Conservation (phyloP, 2,329 filamentous ascomycete genomes). For the Aspergillus aculeatinus region DNA sequence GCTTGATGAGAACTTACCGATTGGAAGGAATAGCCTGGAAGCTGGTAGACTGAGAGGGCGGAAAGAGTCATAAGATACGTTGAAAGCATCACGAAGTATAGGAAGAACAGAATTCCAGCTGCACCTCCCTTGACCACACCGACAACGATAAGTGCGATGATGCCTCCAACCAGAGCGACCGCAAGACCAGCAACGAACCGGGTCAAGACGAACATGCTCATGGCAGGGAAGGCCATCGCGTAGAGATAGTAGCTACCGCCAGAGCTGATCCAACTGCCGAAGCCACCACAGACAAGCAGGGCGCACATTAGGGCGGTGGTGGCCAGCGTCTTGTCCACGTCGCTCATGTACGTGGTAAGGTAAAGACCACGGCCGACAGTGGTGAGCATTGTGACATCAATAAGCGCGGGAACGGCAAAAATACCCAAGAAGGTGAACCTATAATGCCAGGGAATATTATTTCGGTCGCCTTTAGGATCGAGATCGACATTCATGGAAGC, state of each 20-base stretch:
- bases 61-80: constrained; percentile 54
- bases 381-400: constrained; percentile 60
- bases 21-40: constrained; percentile 52
- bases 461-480: constrained; percentile 43
- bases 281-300: constrained; percentile 58
- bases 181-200: constrained; percentile 50
- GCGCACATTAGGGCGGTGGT: constrained; percentile 59
- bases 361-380: constrained; percentile 61
- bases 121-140: constrained; percentile 44
- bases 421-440: constrained; percentile 59
- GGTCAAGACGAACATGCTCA: constrained; percentile 55
- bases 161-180: constrained; percentile 51
- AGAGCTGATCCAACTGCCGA: constrained; percentile 62
- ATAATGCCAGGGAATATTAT: constrained; percentile 47
- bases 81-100: constrained; percentile 58
- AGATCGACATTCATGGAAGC: constrained; percentile 54
- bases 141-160: constrained; percentile 55
- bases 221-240: constrained; percentile 55
- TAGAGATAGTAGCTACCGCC: constrained; percentile 62
- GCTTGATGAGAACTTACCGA: constrained; percentile 31
- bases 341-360: constrained; percentile 57
- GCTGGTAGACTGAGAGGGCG: constrained; percentile 53
- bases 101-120: constrained; percentile 56
- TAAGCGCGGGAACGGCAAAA: constrained; percentile 61
- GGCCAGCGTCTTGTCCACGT: constrained; percentile 48